Evolutionary conservation across 2,329 filamentous ascomycete species (phyloP).

Genomic region (Colletotrichum sp.): DNA sequence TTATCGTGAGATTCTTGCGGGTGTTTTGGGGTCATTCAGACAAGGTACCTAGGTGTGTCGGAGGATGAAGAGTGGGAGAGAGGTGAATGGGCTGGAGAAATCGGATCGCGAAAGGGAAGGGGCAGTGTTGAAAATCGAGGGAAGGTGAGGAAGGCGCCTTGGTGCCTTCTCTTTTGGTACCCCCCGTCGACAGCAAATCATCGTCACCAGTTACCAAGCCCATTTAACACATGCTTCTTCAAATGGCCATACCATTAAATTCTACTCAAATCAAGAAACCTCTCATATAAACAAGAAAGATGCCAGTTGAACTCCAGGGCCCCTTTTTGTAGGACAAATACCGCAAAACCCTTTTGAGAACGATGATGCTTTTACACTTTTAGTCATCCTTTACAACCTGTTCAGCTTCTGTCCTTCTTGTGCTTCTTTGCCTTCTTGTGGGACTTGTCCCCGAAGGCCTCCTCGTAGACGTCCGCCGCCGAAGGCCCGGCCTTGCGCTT

Average conservation of each 20-base stretch:
- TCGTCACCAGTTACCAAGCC: not conserved
- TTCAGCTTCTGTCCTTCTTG: constrained; percentile 26
- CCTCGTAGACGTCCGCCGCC: constrained; percentile 66
- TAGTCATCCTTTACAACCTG: not conserved
- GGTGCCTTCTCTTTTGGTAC: not conserved
- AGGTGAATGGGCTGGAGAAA: not conserved
- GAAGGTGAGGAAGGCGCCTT: not conserved
- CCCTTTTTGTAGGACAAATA: not conserved
- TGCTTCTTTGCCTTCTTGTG: constrained; percentile 60
- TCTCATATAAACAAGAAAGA: not conserved
- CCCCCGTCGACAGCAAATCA: not conserved
- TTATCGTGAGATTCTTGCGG: not conserved
- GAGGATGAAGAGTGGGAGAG: not conserved
- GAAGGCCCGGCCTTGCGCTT: constrained; percentile 75
- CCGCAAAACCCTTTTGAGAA: not conserved
- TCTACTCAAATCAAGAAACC: not conserved
- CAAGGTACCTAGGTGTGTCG: not conserved
- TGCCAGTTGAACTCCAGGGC: constrained; percentile 15
- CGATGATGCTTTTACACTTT: constrained; percentile 15
- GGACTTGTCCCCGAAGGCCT: constrained; percentile 57
- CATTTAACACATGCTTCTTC: not conserved
- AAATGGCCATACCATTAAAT: not conserved
- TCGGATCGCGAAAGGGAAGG: not conserved
- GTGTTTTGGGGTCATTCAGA: not conserved
- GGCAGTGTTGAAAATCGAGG: not conserved